Evolutionary conservation across 2,329 filamentous ascomycete genomes (phyloP), one percentile per base, ranked within the genome.

Genomic region (Ceratocystis eucalypticola): DNA sequence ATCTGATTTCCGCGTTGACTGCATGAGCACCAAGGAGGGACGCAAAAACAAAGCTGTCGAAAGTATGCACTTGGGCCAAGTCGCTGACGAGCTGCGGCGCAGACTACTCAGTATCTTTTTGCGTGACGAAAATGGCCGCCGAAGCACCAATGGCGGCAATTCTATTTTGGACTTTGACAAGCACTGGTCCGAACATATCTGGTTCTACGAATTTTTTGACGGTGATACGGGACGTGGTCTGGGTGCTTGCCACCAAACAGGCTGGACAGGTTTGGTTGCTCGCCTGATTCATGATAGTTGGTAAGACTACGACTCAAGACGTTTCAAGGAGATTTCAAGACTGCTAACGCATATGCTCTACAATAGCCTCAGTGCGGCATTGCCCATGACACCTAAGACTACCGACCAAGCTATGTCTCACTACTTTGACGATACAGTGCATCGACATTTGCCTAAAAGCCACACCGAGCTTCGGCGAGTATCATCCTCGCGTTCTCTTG

Each of bases 131-230:
- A 85, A 95, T 70, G 92, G 92, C 64, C 86, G 90, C 68, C 87
- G 94, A 70, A 93, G 91, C 70, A 88, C 96, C 79, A 95, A 97
- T 72, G 87, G 84, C 66, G 88, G 89, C 20, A 91, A 88, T 71
- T 87, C 96, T 71, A 82, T 87, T 70, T 85, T 96, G 41, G 91
- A 97, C 77, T 96, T 89, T 72, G 91, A 97, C 73, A 87, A 89
- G 28, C 80, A 96, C 75, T 97, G 93, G 93, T 93, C 88, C 75
- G 92, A 95, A 72, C 85, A 92, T 72, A 65, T 97, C 71, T 96
- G 91, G 89, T 97, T 96, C 81, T 88, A 96, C 74, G 93, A 97
- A 75, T 97, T 95, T 80, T 97, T 97, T 74, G 93, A 97, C 73
- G 93, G 91, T 48, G 92, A 97, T 74, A 87, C 81, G 63, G 93